A percentile compares a stretch with the other conserved stretches of the same genome.
phyloP scores from a whole-genome alignment of 2,329 filamentous ascomycete species.

The Aspergillus versicolor region DNA sequence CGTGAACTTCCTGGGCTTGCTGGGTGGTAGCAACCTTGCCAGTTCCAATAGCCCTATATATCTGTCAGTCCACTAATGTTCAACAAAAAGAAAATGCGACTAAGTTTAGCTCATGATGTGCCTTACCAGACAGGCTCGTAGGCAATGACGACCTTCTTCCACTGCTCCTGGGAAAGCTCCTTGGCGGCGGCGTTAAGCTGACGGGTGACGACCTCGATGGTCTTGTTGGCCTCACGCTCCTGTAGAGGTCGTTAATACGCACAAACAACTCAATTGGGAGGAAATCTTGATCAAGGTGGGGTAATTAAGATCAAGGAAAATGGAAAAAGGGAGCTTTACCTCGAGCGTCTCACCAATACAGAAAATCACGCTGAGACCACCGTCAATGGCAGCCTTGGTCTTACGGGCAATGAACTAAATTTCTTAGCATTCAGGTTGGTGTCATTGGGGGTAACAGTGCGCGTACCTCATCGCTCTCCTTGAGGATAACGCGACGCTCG shows the following conservation, averaged over 20 bases:
- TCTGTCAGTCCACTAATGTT: slow-evolving; percentile 1
- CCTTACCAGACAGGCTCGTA: slow-evolving; percentile 98
- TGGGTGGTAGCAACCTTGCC: slow-evolving; percentile 87
- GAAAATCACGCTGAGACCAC: slow-evolving; percentile 86
- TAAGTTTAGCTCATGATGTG: not conserved
- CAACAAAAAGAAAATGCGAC: not conserved
- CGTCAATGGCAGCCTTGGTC: slow-evolving; percentile 88
- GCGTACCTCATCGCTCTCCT: slow-evolving; percentile 71
- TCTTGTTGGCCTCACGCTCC: slow-evolving; percentile 83
- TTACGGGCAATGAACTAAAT: slow-evolving; percentile 75
- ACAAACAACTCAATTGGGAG: slow-evolving; percentile 5
- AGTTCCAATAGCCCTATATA: slow-evolving; percentile 69
- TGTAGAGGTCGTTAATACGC: slow-evolving; percentile 22
- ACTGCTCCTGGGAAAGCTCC: slow-evolving; percentile 67
- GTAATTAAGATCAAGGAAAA: slow-evolving; percentile 16
- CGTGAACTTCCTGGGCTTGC: slow-evolving; percentile 93
- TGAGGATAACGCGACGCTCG: slow-evolving; percentile 86
- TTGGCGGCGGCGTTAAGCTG: slow-evolving; percentile 83
- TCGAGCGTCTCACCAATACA: slow-evolving; percentile 96
- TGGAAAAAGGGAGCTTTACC: slow-evolving; percentile 34
- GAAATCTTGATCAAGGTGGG: slow-evolving; percentile 12
- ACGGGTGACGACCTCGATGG: slow-evolving; percentile 67
- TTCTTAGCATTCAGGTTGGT: slow-evolving; percentile 3
- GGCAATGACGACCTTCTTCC: slow-evolving; percentile 91
- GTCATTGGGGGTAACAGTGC: not conserved